phyloP scores from a whole-genome alignment of 1,284 basidiomycete genomes.

The Boletus semigastroideus region DNA sequence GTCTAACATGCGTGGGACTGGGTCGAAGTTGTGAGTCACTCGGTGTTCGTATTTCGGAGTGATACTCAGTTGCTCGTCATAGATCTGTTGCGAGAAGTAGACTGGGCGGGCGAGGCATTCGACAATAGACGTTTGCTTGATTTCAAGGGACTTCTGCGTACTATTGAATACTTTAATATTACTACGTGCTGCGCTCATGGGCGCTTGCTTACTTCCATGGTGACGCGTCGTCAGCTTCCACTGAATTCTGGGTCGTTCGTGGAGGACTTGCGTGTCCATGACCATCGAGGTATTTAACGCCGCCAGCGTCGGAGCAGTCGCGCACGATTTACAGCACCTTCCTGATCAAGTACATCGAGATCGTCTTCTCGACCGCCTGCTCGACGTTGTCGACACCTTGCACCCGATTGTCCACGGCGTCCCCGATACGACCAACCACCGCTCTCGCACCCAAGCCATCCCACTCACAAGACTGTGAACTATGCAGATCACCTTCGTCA shows the following conservation, averaged over 20 bases:
- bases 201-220: conserved; percentile 10
- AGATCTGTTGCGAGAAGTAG: conserved; percentile 49
- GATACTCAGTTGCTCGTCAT: conserved; percentile 1
- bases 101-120: conserved; percentile 35
- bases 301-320: neutral
- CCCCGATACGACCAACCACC: neutral
- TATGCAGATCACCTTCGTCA: conserved; percentile 85
- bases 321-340: conserved; percentile 13
- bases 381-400: neutral
- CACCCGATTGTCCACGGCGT: conserved; percentile 12
- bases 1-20: conserved; percentile 41
- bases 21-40: conserved; percentile 25
- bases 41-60: neutral
- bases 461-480: conserved; percentile 8
- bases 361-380: neutral
- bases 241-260: conserved; percentile 26
- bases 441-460: neutral
- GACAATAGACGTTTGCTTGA: conserved; percentile 21
- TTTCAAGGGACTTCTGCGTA: neutral
- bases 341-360: conserved; percentile 26
- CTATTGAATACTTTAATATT: neutral
- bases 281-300: conserved; percentile 13
- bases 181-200: conserved; percentile 1
- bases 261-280: conserved; percentile 20
- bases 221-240: conserved; percentile 26